Evolutionary conservation across 257 asterid genomes (phyloP).

Genomic region (Solanum verrucosum): DNA sequence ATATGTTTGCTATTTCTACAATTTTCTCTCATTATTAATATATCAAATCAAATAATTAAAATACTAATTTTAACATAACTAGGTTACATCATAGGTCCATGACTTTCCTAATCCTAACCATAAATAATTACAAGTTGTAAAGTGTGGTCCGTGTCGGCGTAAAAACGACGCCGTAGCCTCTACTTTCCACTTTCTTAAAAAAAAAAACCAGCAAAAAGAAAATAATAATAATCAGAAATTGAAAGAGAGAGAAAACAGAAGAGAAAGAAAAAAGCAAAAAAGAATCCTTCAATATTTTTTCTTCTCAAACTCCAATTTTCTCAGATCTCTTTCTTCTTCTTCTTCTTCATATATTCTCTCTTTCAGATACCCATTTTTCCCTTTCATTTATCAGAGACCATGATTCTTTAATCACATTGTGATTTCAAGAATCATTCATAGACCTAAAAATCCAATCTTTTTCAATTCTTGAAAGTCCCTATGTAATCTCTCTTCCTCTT

Average conservation of each 20-base stretch:
- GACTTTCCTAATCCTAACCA: background rate
- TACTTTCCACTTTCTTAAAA: background rate
- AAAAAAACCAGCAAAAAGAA: background rate
- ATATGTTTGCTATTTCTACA: too few species aligned
- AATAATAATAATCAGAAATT: background rate
- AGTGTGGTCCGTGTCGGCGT: background rate
- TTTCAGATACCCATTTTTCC: background rate
- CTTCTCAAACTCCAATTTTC: constrained; percentile 1
- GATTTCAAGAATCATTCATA: background rate
- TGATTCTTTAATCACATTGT: background rate
- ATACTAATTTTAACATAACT: background rate
- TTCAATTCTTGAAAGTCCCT: background rate
- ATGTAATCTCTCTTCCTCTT: background rate
- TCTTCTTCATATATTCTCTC: background rate
- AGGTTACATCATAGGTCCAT: background rate
- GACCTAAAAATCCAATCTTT: background rate
- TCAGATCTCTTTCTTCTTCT: background rate
- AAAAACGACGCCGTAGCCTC: background rate
- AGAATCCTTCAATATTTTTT: background rate
- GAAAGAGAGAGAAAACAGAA: background rate
- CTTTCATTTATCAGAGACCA: background rate
- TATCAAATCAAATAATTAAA: background rate
- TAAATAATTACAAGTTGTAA: background rate
- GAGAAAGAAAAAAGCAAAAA: background rate
- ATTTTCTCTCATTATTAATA: too few species aligned